These are phyloP conservation scores for Zychaea mexicana DNA, from an alignment of 371 early-diverging fungal species.

Conservation along the genomic window DNA sequence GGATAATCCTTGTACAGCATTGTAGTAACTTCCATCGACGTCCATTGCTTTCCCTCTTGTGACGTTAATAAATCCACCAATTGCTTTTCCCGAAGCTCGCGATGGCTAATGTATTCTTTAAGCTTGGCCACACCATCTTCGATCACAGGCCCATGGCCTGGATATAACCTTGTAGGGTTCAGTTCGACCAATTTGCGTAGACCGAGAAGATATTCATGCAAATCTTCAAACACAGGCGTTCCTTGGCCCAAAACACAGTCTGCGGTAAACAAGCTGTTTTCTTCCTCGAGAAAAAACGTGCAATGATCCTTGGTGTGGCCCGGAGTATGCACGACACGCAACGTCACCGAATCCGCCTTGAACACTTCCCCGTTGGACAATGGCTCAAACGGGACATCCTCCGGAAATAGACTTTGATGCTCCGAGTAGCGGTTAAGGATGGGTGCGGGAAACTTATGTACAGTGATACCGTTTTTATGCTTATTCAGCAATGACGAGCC, in stretches of 20 bases:
- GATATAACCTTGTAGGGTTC: conserved; percentile 50
- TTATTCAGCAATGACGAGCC: conserved; percentile 24
- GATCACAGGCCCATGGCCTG: conserved; percentile 84
- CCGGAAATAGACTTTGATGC: conserved; percentile 24
- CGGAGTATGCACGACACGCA: conserved; percentile 75
- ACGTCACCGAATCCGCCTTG: conserved; percentile 57
- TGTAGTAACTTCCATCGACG: conserved; percentile 61
- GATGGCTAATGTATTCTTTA: conserved; percentile 76
- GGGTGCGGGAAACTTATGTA: conserved; percentile 31
- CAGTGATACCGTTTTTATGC: conserved; percentile 18
- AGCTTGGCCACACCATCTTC: conserved; percentile 60
- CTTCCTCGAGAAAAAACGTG: conserved; percentile 72
- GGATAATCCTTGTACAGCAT: conserved; percentile 69
- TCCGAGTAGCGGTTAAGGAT: neutral
- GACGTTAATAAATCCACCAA: conserved; percentile 58
- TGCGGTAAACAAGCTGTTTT: conserved; percentile 75
- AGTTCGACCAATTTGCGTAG: conserved; percentile 49
- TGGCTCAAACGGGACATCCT: conserved; percentile 24
- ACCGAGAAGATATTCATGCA: conserved; percentile 68
- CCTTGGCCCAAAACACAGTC: conserved; percentile 89
- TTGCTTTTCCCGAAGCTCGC: conserved; percentile 75
- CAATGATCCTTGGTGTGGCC: conserved; percentile 88
- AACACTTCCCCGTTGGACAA: conserved; percentile 61
- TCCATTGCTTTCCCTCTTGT: conserved; percentile 24
- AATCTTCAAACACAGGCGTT: conserved; percentile 77